Base-by-base conservation (phyloP, 2,329 filamentous ascomycete genomes). In the Aureobasidium melanogenum region DNA sequence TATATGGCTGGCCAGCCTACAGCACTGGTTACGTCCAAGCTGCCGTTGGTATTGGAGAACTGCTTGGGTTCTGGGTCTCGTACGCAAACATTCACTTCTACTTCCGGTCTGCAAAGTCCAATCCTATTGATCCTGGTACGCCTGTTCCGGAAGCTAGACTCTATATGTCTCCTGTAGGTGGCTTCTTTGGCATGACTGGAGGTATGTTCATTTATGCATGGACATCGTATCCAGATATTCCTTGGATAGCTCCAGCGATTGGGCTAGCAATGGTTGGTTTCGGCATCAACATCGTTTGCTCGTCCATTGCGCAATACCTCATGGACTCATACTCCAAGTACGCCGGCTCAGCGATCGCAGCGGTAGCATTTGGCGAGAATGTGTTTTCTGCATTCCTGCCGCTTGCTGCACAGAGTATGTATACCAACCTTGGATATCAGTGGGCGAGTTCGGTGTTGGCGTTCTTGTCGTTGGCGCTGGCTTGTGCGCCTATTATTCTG, bases 201-300 rank as follows among this genome's bases (percentile, higher is more conserved):
- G 80, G 80, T 15, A 74, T 82, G 70, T 80, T 82, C 63, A 72
- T 75, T 34, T 82, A 81, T 63, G 80, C 72, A 0, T 82, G 79
- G 80, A 77, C 78, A 1, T 72, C 73, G 1, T 79, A 74, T 46
- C 65, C 76, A 0, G 58, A 51, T 2, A 43, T 80, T 0, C 76
- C 72, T 0, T 82, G 80, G 80, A 75, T 79, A 6, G 71, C 75
- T 6, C 79, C 80, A 0, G 73, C 76, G 0, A 69, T 80, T 17
- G 78, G 79, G 0, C 71, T 82, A 2, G 70, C 67, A 0, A 73
- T 81, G 66, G 75, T 82, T 1, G 80, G 80, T 0, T 78, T 78
- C 28, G 80, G 79, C 2, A 79, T 77, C 65, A 77, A 77, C 14
- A 71, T 74, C 34, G 75, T 81, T 9, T 75, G 80, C 0, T 70